Conservation (phyloP, 148 eudicot genomes). For the Fagopyrum tataricum region DNA sequence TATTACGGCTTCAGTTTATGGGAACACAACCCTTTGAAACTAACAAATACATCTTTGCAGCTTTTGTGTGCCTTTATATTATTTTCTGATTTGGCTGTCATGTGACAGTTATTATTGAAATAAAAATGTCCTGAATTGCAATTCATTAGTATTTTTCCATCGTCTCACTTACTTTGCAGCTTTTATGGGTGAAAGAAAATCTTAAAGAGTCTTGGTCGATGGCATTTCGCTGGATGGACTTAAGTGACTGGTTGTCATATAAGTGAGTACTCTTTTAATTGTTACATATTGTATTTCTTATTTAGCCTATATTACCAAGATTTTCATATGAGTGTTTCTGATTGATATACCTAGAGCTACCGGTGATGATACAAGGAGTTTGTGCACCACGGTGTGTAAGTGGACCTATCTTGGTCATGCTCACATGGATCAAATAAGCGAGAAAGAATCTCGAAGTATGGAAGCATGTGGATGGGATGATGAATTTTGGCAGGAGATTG, state of each 20-base stretch:
- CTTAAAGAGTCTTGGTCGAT: conserved; percentile 92
- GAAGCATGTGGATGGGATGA: conserved; percentile 99
- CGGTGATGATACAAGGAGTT: conserved; percentile 96
- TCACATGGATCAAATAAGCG: conserved; percentile 65
- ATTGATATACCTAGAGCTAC: conserved; percentile 63
- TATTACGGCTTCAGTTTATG: background rate
- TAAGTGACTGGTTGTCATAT: conserved; percentile 97
- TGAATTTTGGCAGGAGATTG: conserved; percentile 98
- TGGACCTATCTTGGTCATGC: conserved; percentile 99
- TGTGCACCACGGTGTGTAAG: conserved; percentile 97
- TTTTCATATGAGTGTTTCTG: background rate
- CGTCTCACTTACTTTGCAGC: conserved; percentile 36
- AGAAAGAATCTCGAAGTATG: conserved; percentile 69
- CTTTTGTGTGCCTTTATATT: background rate
- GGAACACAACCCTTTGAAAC: background rate
- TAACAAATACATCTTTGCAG: background rate
- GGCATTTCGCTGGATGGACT: conserved; percentile 98
- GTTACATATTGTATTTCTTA: background rate
- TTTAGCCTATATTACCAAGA: background rate
- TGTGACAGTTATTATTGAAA: background rate
- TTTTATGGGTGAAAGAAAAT: conserved; percentile 98
- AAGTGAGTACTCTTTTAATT: conserved; percentile 17
- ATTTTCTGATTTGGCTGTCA: background rate
- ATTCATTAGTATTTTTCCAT: background rate
- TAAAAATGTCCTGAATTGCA: background rate